A percentile compares a stretch with the other conserved stretches of the same genome.
These are phyloP conservation scores for Xylaria sp. DNA, from an alignment of 2,329 filamentous ascomycete species.

Conservation along the genomic window DNA sequence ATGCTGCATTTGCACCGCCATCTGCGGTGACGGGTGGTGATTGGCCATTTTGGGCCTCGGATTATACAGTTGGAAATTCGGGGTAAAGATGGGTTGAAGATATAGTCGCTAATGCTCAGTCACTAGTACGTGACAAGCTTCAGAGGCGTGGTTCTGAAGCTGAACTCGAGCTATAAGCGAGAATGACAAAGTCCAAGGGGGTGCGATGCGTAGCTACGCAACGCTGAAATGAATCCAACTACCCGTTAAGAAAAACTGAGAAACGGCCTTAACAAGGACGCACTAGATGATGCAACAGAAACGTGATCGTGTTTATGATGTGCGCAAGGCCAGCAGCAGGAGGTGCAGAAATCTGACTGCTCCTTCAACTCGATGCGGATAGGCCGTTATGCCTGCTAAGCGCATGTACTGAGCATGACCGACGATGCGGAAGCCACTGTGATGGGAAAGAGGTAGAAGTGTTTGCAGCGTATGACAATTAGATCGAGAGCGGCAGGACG, in stretches of 20 bases:
- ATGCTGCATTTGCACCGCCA: slow-evolving; percentile 72
- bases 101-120: neutral
- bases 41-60: slow-evolving; percentile 65
- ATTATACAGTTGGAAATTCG: neutral
- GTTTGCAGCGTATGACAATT: neutral
- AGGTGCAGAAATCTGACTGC: neutral
- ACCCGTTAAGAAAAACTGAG: neutral
- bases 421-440: neutral
- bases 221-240: neutral
- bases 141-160: neutral
- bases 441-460: neutral
- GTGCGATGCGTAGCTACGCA: neutral
- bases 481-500: neutral
- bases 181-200: neutral
- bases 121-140: neutral
- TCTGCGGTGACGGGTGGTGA: slow-evolving; percentile 80
- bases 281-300: neutral
- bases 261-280: neutral
- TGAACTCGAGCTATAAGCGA: neutral
- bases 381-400: slow-evolving; percentile 8
- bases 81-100: neutral
- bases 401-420: slow-evolving; percentile 17
- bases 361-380: slow-evolving; percentile 2
- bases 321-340: neutral
- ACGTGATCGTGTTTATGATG: neutral